Base-by-base conservation (phyloP, 2,329 filamentous ascomycete genomes). In the Botryotinia narcissicola region DNA sequence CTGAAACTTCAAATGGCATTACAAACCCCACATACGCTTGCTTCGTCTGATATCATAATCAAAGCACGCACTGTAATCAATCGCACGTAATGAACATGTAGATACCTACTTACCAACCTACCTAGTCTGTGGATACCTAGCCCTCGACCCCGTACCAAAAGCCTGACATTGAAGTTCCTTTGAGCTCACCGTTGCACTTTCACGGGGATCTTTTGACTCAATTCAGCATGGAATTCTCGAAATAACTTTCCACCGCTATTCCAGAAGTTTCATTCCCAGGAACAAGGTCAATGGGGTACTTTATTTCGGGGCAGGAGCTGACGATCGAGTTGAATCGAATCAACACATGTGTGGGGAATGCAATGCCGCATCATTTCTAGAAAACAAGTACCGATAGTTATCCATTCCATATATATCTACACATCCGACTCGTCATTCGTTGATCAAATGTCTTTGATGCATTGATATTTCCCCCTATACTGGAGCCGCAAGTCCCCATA, bases 21-120 rank as follows among this genome's bases (percentile, higher is more conserved):
- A 35, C 6, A 60, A 40, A 32, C 42, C 40, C 48, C 62, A 42
- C 54, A 69, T 51, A 60, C 42, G 46, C 71, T 70, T 73, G 44
- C 40, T 29, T 72, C n/a, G 37, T 68, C 37, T 67, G 16, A 16
- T 61, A 10, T 16, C 5, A 29, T 25, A 44, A n/a, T 67, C 64
- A 4, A 40, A 32, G 35, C 20, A 59, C 16, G 40, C 29, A 68
- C 6, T 14, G 32, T n/a, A 40, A 12, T 16, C 6, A 40, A n/a
- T 29, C 32, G n/a, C 32, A 4, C 60, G 37, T 57, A 57, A 57
- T 29, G 2, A 35, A 35, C 42, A 25, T 48, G 32, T 54, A 62
- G n/a, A 29, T 18, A 57, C 51, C 25, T 29, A 57, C n/a, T 57
- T 29, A 18, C 3, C 29, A 57, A 57, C 16, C 14, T 29, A 22